Conservation (phyloP, 371 early-diverging fungal genomes). For the Haplosporangium sp. region DNA sequence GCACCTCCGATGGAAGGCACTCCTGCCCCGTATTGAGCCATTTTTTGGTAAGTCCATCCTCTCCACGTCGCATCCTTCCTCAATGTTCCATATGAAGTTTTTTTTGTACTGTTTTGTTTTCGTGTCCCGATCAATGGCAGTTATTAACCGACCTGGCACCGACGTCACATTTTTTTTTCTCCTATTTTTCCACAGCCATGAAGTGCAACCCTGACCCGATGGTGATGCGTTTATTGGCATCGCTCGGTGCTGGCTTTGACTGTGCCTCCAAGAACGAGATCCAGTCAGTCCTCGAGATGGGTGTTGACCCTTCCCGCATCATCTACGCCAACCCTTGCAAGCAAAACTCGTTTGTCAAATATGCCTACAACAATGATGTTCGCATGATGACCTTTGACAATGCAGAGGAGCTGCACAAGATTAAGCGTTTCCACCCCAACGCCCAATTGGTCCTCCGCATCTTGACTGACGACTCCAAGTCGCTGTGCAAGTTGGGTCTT, state of each 20-base stretch:
- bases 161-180: conserved; percentile 2
- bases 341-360: conserved; percentile 92
- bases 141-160: conserved; percentile 11
- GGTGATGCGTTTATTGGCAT: conserved; percentile 86
- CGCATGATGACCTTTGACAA: conserved; percentile 98
- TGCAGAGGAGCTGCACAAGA: conserved; percentile 95
- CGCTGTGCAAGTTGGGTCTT: conserved; percentile 91
- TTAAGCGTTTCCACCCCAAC: conserved; percentile 82
- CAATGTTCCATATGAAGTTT: neutral
- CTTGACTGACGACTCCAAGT: conserved; percentile 93
- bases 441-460: conserved; percentile 94
- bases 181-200: conserved; percentile 71
- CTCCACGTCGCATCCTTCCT: conserved; percentile 9
- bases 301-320: conserved; percentile 83
- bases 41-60: conserved; percentile 81
- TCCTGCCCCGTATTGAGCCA: conserved; percentile 93
- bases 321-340: conserved; percentile 99
- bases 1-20: conserved; percentile 81
- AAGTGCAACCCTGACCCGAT: conserved; percentile 96
- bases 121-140: neutral
- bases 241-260: conserved; percentile 93
- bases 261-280: conserved; percentile 93
- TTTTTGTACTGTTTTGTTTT: neutral
- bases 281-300: conserved; percentile 81
- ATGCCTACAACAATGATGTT: conserved; percentile 81